phyloP scores from a whole-genome alignment of 768 basidiomycete genomes.

The Scleroderma bovista region DNA sequence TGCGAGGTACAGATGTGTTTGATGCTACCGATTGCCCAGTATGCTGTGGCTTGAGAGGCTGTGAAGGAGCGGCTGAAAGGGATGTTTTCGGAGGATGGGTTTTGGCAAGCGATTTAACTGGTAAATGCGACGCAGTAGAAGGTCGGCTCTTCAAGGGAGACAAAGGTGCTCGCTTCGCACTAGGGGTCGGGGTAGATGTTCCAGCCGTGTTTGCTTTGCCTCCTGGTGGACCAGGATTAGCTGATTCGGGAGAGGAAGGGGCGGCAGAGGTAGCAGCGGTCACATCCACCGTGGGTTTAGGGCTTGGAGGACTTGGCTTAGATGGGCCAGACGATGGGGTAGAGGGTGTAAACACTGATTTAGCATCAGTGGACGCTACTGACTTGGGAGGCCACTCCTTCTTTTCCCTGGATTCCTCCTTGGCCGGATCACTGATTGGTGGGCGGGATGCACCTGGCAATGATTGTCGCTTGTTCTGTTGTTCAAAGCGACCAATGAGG shows the following conservation, averaged over 20 bases:
- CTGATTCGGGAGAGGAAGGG: constrained; percentile 16
- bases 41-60: constrained; percentile 33
- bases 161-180: constrained; percentile 10
- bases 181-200: constrained; percentile 21
- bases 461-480: constrained; percentile 64
- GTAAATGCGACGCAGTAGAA: constrained; percentile 11
- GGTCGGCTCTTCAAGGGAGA: constrained; percentile 29
- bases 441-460: constrained; percentile 42
- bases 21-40: constrained; percentile 39
- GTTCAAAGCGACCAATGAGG: constrained; percentile 86
- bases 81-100: constrained; percentile 26
- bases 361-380: constrained; percentile 27
- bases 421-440: constrained; percentile 54
- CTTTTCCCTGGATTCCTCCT: constrained; percentile 64
- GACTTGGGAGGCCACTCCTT: constrained; percentile 73
- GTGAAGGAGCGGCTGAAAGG: constrained; percentile 32
- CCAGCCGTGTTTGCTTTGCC: constrained; percentile 9
- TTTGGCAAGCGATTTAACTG: constrained; percentile 15
- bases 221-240: constrained; percentile 17
- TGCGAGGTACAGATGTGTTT: constrained; percentile 23
- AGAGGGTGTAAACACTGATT: constrained; percentile 30
- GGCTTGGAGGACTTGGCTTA: constrained; percentile 18
- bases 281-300: constrained; percentile 26
- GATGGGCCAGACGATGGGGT: constrained; percentile 19
- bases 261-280: constrained; percentile 10